Percentiles rank a stretch among this genome's conserved stretches.
Conservation (phyloP, 345 rosid genomes). For the Cardamine occulta region DNA sequence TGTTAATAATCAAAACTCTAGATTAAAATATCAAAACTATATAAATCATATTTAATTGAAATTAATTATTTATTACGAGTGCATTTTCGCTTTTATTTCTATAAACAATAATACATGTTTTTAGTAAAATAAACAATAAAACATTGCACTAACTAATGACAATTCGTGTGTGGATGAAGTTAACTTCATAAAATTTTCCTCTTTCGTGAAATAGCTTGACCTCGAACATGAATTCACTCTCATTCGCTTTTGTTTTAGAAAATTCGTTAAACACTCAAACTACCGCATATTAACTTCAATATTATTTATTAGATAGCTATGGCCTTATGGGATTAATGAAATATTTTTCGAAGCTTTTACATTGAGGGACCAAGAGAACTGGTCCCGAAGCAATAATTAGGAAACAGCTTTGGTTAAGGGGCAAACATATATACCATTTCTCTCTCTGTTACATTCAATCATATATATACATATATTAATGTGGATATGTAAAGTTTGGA, state of each 20-base stretch:
- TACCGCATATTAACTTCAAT: not conserved
- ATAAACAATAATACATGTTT: no score
- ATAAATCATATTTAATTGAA: not conserved
- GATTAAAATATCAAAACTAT: not conserved
- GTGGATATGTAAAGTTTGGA: constrained; percentile 34
- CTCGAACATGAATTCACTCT: not conserved
- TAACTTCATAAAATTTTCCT: not conserved
- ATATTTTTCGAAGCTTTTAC: constrained; percentile 17
- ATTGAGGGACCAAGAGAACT: constrained; percentile 25
- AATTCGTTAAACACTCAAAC: constrained; percentile 7
- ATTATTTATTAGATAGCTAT: constrained; percentile 23
- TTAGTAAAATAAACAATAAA: not conserved
- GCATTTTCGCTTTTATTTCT: not conserved
- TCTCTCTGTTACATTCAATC: constrained; percentile 15
- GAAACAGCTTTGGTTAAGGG: constrained; percentile 44
- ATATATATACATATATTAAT: not conserved
- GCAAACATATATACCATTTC: constrained; percentile 41
- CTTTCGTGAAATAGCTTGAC: constrained; percentile 3
- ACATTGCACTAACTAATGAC: not conserved
- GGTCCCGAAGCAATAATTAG: constrained; percentile 45
- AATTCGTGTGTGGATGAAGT: not conserved
- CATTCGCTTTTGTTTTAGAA: not conserved
- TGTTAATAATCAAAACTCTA: no score
- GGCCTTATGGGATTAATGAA: not conserved
- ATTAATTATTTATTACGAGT: not conserved